These are phyloP conservation scores for Helichrysum umbraculigerum DNA, from an alignment of 129 eudicot species.

Conservation along the genomic window DNA sequence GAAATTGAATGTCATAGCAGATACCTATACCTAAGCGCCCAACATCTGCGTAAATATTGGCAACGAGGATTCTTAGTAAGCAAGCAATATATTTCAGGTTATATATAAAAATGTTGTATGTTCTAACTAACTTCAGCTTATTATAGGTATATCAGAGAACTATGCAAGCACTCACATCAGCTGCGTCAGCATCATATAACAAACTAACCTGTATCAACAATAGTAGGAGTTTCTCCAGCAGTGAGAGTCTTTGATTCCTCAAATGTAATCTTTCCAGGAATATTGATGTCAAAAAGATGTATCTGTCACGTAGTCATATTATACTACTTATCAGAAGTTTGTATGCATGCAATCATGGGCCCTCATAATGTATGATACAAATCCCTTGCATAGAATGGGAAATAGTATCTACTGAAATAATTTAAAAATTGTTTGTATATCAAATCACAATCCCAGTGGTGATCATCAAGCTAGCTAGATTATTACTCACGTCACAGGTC, in stretches of 20 bases:
- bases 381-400: not conserved
- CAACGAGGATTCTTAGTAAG: constrained; percentile 3
- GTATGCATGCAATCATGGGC: not conserved
- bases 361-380: not conserved
- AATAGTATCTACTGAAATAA: constrained; percentile 3
- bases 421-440: not conserved
- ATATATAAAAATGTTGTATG: too few relatives aligned
- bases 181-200: not conserved
- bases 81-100: constrained; percentile 18
- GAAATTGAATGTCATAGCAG: constrained; percentile 95
- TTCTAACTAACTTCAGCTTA: not conserved
- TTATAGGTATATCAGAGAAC: not conserved
- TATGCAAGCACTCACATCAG: not conserved
- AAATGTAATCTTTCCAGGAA: constrained; percentile 91
- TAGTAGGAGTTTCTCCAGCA: constrained; percentile 93
- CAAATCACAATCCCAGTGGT: constrained; percentile 1
- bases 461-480: too few relatives aligned
- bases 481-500: too few relatives aligned
- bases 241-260: constrained; percentile 93
- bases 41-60: constrained; percentile 62
- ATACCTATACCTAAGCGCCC: constrained; percentile 98
- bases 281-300: constrained; percentile 95
- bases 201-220: constrained; percentile 86
- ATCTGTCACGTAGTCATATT: constrained; percentile 49
- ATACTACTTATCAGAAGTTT: constrained; percentile 7